Conservation (phyloP, 768 basidiomycete species). For the Suillus weaverae region DNA sequence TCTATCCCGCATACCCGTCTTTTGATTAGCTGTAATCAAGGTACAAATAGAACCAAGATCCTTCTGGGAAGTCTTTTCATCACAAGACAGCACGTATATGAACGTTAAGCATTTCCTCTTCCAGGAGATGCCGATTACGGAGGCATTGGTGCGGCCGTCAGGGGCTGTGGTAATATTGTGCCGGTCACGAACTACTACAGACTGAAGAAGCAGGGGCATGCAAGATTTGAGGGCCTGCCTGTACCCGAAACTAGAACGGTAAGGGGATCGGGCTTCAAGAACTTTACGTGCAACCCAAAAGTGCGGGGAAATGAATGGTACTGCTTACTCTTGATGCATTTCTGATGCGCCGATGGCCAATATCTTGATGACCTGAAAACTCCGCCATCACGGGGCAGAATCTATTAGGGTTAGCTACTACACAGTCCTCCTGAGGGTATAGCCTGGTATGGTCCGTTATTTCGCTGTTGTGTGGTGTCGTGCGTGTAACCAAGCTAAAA, state of each 20-base stretch:
- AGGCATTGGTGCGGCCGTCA: background rate
- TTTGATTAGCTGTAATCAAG: slow-evolving; percentile 4
- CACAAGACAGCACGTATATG: background rate
- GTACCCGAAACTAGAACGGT: background rate
- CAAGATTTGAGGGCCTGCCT: background rate
- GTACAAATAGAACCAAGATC: background rate
- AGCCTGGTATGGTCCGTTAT: background rate
- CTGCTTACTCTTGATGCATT: background rate
- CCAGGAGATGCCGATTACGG: background rate
- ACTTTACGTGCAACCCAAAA: background rate
- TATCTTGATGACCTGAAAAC: background rate
- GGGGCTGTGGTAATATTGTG: background rate
- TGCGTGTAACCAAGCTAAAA: background rate
- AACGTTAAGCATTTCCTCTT: background rate
- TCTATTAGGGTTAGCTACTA: background rate
- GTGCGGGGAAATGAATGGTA: background rate
- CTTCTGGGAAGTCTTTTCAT: background rate
- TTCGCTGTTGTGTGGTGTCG: background rate
- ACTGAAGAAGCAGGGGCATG: background rate
- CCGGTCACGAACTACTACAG: background rate
- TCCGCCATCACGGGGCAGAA: background rate
- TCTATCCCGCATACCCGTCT: background rate
- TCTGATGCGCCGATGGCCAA: background rate
- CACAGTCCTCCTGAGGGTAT: background rate
- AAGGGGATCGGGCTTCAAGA: background rate